Evolutionary conservation across 1,284 basidiomycete species (phyloP), one percentile per base, ranked within the genome.

Genomic region (Austroboletus rostrupii): DNA sequence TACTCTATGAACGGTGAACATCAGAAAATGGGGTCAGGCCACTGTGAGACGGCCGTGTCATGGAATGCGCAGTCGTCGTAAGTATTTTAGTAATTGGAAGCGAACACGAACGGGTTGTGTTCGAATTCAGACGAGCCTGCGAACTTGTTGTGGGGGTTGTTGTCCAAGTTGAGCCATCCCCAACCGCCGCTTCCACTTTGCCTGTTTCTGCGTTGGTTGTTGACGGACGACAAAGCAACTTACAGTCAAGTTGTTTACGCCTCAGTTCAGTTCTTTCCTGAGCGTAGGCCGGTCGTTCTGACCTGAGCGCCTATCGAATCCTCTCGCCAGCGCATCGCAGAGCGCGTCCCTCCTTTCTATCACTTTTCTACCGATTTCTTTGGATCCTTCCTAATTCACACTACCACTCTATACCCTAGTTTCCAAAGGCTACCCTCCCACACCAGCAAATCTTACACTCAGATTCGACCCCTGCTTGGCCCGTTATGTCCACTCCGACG

Each of bases 401-500:
- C 62, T 53, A 51, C 55, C 48, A 50, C 48, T 56, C 53, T 61
- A 65, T 69, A 69, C 67, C 67, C 55, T 48, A 50, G 50, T 57
- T 12, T 49, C 49, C n/a, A 50, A 52, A 57, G 57, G 53, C 45
- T 47, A 14, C 37, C 53, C 45, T 33, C 42, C 37, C 36, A 55
- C 53, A 62, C 54, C 55, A 54, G 50, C 50, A 45, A 50, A 59
- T 53, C 52, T 33, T 50, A 45, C 37, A 41, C 58, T 53, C 46
- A 33, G 57, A 57, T 52, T 32, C 58, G 41, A 28, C 41, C 40
- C 43, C 48, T 32, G 29, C 61, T 48, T 47, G 42, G 50, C 54
- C 52, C 45, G 40, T 64, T 47, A 75, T 79, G 75, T 78, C 75
- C 56, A 65, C 70, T 55, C 69, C 75, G 62, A 72, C 74, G 53